Percentiles rank a stretch among this genome's conserved stretches.
phyloP scores from a whole-genome alignment of 352 stramenopile genomes.

The Phytophthora chlamydospora region DNA sequence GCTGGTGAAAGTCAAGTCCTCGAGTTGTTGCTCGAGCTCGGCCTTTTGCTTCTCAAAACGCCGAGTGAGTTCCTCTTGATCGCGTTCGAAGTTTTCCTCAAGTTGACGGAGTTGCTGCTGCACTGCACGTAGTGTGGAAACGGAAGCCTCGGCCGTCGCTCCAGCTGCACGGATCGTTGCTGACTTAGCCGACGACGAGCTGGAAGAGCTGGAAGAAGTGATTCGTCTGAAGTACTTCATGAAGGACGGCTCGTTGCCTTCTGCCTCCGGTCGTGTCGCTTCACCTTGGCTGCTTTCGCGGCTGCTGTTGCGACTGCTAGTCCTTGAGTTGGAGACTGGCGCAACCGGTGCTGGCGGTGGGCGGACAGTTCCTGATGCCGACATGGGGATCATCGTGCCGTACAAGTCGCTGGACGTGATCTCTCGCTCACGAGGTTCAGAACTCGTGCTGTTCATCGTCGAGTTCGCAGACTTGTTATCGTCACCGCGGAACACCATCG shows the following conservation, averaged over 20 bases:
- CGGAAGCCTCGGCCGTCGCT: constrained; percentile 21
- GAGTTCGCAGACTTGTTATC: constrained; percentile 20
- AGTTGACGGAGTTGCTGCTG: constrained; percentile 62
- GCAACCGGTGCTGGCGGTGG: constrained; percentile 30
- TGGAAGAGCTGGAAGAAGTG: constrained; percentile 20
- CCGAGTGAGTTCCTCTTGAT: constrained; percentile 42
- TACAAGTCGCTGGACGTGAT: constrained; percentile 66
- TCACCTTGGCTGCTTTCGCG: constrained; percentile 21
- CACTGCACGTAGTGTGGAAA: constrained; percentile 31
- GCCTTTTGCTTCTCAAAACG: constrained; percentile 56
- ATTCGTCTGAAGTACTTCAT: constrained; percentile 85
- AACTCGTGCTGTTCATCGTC: constrained; percentile 16
- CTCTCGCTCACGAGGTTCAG: constrained; percentile 25
- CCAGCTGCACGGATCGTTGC: constrained; percentile 34
- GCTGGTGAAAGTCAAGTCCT: constrained; percentile 31
- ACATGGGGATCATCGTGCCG: constrained; percentile 57
- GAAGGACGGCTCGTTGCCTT: constrained; percentile 68
- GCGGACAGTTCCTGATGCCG: constrained; percentile 13
- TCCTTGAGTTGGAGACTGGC: constrained; percentile 22
- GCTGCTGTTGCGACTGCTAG: constrained; percentile 25
- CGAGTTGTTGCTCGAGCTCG: constrained; percentile 57
- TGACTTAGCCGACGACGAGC: constrained; percentile 18
- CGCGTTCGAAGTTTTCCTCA: constrained; percentile 54
- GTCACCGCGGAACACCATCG: constrained; percentile 57
- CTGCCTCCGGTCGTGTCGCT: constrained; percentile 13